Evolutionary conservation across 495 filamentous ascomycete species (phyloP), one percentile per base, ranked within the genome.

Genomic region (Penicillium taxi): DNA sequence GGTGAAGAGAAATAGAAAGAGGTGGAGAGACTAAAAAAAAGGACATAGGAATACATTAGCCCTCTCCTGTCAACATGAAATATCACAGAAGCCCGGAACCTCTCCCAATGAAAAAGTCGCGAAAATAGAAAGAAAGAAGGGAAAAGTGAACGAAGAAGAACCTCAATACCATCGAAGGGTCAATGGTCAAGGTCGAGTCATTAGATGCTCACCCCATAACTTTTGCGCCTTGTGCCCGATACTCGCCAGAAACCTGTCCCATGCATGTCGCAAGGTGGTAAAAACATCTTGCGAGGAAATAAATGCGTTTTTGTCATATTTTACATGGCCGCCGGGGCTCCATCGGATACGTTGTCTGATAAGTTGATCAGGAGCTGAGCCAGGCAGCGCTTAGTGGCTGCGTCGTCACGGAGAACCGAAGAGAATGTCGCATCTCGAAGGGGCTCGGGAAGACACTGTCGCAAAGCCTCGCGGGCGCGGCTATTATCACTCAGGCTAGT

Each of bases 381-480:
- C 20, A 99, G 79, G 58, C 91, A 99, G 37, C 91, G 86, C 65
- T 99, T 99, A 3, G 93, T 99, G 4, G 93, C 91, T 6, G 91
- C 93, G 48, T 99, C 91, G 52, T 96, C 91, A 35, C 91, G 86
- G 24, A 99, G 79, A 21, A 99, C 90, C 0, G 88, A 86, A 19
- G 86, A 91, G 64, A 99, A 99, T 6, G 91, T 99, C 17, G 88
- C 86, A 55, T 99, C 91, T 19, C 93, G 86, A 32, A 99, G 77
- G 7, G 91, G 93, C 51, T 96, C 90, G 4, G 91, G 91, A 22
- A 99, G 82, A 55, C 93, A 99, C 63, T 99, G 91, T 5, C 91
- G 79, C 21, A 99, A 75, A 14, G 91, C 91, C 59, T 99, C 91
- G 11, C 91, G 83, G 32, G 91, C 91, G 24, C 91, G 81, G 32